Base-by-base conservation (phyloP, 176 grass and related monocot species). In the Musa itinerans region DNA sequence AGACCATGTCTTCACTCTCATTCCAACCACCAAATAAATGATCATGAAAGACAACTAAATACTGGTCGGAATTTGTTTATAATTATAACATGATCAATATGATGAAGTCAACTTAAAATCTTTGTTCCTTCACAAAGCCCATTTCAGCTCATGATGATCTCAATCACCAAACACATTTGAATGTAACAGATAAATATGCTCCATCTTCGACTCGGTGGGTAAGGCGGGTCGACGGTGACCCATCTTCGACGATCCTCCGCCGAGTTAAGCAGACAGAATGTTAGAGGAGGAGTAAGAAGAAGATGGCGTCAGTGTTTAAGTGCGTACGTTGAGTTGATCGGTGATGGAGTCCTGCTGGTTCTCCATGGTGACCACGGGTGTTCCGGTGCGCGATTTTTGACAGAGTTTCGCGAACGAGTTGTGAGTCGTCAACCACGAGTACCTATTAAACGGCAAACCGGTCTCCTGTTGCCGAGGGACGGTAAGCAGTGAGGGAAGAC, bases 371-470 rank as follows among this genome's bases (percentile, higher is more conserved):
- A 84, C 13, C 62, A 87, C 87, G 72, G 86, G 51, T 2, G 74
- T 83, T 4, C 85, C 89, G 5, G 77, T 89, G 66, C 52, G 71
- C 34, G 94, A 93, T 1, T 26, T 70, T 78, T 83, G 56, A 1
- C 90, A 88, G 11, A 98, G 86, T 59, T 86, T 78, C 29, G 95
- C 84, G 88, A 93, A 98, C 69, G 95, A 98, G 81, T 98, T 98
- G 88, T 98, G 95, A 16, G 90, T 91, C 72, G 95, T 98, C 50
- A 98, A 83, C 95, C 95, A 93, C 2, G 95, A 53, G 88, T 91
- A 98, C 54, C 95, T 78, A 84, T 98, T 98, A 80, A 93, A 98
- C 65, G 95, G 88, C 73, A 98, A 72, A 19, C 65, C 84, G 16
- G 15, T 65, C 22, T 79, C 88, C 92, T 90, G 83, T 25, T 27